Evolutionary conservation across 2,329 filamentous ascomycete genomes (phyloP), one percentile per base, ranked within the genome.

Genomic region (Cryphonectria naterciae): DNA sequence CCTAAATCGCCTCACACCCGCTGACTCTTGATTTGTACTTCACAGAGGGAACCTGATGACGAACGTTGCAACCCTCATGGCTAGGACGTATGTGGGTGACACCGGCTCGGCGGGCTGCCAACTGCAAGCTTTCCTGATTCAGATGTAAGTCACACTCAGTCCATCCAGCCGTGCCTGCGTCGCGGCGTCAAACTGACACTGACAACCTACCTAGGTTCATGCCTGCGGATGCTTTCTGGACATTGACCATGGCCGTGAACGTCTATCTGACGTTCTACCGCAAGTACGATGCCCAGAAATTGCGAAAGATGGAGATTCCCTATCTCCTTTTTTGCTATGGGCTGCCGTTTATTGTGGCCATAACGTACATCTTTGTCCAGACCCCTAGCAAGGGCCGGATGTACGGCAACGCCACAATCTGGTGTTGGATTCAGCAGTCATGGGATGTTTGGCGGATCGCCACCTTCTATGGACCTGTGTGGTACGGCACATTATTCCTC

Each of bases 261-360:
- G 93, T 96, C 67, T 93, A 93, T 78, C 81, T 95, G 19, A 94
- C 93, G 0, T 94, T 96, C 77, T 94, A 94, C 79, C 85, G 85
- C 76, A 92, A 92, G 73, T 95, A 90, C 75, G 88, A 92, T 71
- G 88, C 90, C 1, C 80, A 85, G 4, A 85, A 87, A 67, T 82
- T 96, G 19, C 88, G 88, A 15, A 84, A 80, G 61, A 85, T 95
- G 77, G 93, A 96, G 77, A 87, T 90, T 62, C 90, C 86, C 70
- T 96, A 96, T 74, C 78, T 93, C 1, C 43, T 90, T 1, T 77
- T 84, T 69, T 94, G 92, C 77, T 96, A 96, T 73, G 93, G 93
- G 0, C 73, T 93, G 2, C 92, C 93, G 0, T 88, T 93, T 25
- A 78, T 93, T 13, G 89, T 92, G 1, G 89, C 92, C 0, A 79